Evolutionary conservation across 2,329 filamentous ascomycete species (phyloP).

Genomic region (Aspergillus tanneri): DNA sequence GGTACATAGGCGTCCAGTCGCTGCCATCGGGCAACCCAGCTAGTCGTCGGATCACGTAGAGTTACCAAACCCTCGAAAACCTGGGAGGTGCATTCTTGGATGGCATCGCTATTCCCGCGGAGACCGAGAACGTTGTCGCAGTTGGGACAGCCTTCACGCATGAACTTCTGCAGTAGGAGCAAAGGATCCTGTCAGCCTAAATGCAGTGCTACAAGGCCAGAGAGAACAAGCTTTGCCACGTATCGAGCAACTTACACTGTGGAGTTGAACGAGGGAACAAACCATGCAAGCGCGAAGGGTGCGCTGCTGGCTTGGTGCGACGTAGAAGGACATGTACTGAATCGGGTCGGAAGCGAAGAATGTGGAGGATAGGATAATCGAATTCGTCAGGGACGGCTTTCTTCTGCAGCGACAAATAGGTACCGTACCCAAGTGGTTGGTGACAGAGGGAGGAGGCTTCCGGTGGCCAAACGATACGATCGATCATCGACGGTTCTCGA

Average conservation of each 20-base stretch:
- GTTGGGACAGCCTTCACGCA: conserved; percentile 86
- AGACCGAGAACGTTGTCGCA: conserved; percentile 92
- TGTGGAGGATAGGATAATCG: background rate
- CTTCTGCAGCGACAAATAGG: too few relatives aligned
- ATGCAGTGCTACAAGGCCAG: background rate
- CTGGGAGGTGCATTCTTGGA: conserved; percentile 90
- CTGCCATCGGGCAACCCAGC: conserved; percentile 98
- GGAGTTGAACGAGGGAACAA: conserved; percentile 88
- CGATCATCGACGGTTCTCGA: conserved; percentile 28
- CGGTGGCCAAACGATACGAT: too few relatives aligned
- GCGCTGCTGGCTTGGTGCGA: conserved; percentile 73
- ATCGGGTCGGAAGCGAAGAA: background rate
- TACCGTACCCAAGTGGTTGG: too few relatives aligned
- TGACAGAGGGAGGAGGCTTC: too few relatives aligned
- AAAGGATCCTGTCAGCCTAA: background rate
- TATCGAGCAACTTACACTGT: conserved; percentile 55
- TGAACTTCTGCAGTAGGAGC: conserved; percentile 69
- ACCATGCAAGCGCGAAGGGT: conserved; percentile 97
- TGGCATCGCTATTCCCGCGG: conserved; percentile 71
- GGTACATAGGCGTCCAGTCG: conserved; percentile 82
- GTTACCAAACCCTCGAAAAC: conserved; percentile 93
- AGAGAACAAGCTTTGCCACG: background rate
- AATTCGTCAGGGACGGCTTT: background rate
- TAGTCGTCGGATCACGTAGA: conserved; percentile 74
- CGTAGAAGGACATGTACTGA: conserved; percentile 58